A percentile compares a stretch with the other conserved stretches of the same genome.
phyloP scores from a whole-genome alignment of 495 filamentous ascomycete genomes.

The Aspergillus cavernicola region DNA sequence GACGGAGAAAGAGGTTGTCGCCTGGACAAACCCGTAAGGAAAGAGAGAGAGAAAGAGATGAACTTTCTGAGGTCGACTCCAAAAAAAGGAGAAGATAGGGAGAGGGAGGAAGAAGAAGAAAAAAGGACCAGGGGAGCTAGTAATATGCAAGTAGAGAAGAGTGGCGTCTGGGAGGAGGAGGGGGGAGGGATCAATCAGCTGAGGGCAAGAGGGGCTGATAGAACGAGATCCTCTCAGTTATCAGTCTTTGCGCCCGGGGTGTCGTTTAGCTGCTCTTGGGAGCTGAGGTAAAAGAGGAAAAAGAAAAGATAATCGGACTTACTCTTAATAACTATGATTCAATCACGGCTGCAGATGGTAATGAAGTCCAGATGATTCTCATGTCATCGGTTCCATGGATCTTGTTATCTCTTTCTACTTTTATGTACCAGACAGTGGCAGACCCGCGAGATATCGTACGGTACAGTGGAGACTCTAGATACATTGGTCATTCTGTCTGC shows the following conservation, averaged over 20 bases:
- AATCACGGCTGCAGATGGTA: too few relatives aligned
- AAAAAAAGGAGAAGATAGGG: slow-evolving; percentile 12
- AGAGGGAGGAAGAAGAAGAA: slow-evolving; percentile 9
- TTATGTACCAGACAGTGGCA: not conserved
- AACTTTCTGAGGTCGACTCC: slow-evolving; percentile 11
- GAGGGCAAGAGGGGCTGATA: slow-evolving; percentile 20
- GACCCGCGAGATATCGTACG: slow-evolving; percentile 14
- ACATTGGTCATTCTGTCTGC: slow-evolving; percentile 3
- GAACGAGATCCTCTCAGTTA: too few relatives aligned
- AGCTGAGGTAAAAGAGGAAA: slow-evolving; percentile 12
- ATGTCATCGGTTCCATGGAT: not conserved
- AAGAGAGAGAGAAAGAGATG: slow-evolving; percentile 15
- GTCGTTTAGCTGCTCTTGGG: too few relatives aligned
- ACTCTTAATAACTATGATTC: not conserved
- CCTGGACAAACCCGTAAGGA: slow-evolving; percentile 26
- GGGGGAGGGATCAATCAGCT: slow-evolving; percentile 32
- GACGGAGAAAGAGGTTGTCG: slow-evolving; percentile 24
- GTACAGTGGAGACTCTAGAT: slow-evolving; percentile 10
- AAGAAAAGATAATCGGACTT: not conserved
- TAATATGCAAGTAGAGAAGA: slow-evolving; percentile 24
- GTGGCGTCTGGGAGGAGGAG: slow-evolving; percentile 12
- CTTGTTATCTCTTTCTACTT: not conserved
- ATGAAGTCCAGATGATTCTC: too few relatives aligned
- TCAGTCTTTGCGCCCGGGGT: slow-evolving; percentile 1
- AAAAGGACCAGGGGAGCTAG: slow-evolving; percentile 20